Percentiles rank a stretch among this genome's conserved stretches.
Evolutionary conservation across 2,329 filamentous ascomycete species (phyloP).

Genomic region (Trichophyton equinum): DNA sequence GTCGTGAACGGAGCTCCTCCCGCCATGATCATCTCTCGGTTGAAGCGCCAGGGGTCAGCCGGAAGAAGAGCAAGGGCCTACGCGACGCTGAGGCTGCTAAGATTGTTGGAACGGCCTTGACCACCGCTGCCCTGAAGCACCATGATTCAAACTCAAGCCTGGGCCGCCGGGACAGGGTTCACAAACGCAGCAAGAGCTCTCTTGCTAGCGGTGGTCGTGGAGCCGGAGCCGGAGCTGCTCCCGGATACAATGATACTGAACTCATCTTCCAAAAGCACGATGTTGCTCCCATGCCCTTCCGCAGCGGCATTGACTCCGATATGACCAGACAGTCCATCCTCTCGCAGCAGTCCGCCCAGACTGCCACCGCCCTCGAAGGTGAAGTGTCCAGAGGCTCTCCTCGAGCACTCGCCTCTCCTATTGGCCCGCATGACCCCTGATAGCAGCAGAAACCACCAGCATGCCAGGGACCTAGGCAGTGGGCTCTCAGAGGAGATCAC

Average conservation of each 20-base stretch:
- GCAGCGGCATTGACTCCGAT: slow-evolving; percentile 77
- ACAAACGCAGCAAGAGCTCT: slow-evolving; percentile 39
- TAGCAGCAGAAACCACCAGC: not conserved
- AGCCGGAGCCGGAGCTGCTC: slow-evolving; percentile 18
- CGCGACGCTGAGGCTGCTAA: slow-evolving; percentile 45
- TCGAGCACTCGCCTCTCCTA: not conserved
- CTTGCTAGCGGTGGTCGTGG: slow-evolving; percentile 28
- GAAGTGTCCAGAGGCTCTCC: slow-evolving; percentile 44
- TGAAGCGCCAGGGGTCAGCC: slow-evolving; percentile 38
- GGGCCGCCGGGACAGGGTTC: slow-evolving; percentile 29
- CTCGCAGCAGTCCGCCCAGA: slow-evolving; percentile 64
- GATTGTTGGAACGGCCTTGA: slow-evolving; percentile 45
- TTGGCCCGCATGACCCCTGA: not conserved
- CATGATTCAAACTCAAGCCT: slow-evolving; percentile 52
- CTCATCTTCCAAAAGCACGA: slow-evolving; percentile 42
- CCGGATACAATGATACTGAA: slow-evolving; percentile 33
- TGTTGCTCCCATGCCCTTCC: slow-evolving; percentile 73
- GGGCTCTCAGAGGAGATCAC: not conserved
- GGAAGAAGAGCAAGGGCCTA: slow-evolving; percentile 43
- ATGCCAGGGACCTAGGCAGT: not conserved
- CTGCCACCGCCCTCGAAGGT: slow-evolving; percentile 53
- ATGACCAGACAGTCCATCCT: slow-evolving; percentile 77
- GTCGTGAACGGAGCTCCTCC: slow-evolving; percentile 35
- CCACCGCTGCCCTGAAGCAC: slow-evolving; percentile 49
- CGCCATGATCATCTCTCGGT: slow-evolving; percentile 37